These are phyloP conservation scores for Olyra latifolia DNA, from an alignment of 176 grass and related monocot genomes.

Conservation along the genomic window DNA sequence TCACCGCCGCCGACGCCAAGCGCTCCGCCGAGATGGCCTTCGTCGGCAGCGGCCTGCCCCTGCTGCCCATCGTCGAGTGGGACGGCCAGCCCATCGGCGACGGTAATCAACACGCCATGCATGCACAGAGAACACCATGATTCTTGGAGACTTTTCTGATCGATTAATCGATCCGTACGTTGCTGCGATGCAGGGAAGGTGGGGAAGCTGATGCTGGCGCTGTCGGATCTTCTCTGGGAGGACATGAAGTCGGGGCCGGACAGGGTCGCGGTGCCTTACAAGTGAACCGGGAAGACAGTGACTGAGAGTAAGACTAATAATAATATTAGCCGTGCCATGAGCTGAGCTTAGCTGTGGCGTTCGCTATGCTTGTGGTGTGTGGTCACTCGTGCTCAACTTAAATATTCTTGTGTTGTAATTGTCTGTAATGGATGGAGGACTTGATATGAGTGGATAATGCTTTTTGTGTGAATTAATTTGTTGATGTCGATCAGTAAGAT, in stretches of 20 bases:
- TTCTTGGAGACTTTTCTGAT: too few species aligned
- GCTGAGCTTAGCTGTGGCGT: too few species aligned
- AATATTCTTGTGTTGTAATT: too few species aligned
- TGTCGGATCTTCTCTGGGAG: slow-evolving; percentile 90
- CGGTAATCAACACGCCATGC: slow-evolving; percentile 27
- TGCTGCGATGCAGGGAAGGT: slow-evolving; percentile 64
- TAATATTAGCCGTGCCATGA: too few species aligned
- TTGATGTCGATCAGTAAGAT: too few species aligned
- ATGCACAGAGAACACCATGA: too few species aligned
- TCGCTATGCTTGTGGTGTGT: too few species aligned
- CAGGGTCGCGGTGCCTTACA: slow-evolving; percentile 68
- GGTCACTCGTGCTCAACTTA: too few species aligned
- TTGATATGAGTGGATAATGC: too few species aligned
- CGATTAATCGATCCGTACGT: not conserved
- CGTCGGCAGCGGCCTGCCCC: slow-evolving; percentile 73
- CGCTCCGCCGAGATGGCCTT: slow-evolving; percentile 68
- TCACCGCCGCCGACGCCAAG: slow-evolving; percentile 55
- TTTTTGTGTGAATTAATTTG: too few species aligned
- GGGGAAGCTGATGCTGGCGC: slow-evolving; percentile 57
- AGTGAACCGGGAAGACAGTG: not conserved
- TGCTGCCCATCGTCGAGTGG: slow-evolving; percentile 76
- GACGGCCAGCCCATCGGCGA: slow-evolving; percentile 72
- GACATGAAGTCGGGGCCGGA: slow-evolving; percentile 76
- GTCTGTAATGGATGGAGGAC: too few species aligned
- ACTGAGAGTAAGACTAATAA: too few species aligned